A percentile compares a stretch with the other conserved stretches of the same genome.
phyloP scores from a whole-genome alignment of 257 asterid species.

The Knoxia roxburghii region DNA sequence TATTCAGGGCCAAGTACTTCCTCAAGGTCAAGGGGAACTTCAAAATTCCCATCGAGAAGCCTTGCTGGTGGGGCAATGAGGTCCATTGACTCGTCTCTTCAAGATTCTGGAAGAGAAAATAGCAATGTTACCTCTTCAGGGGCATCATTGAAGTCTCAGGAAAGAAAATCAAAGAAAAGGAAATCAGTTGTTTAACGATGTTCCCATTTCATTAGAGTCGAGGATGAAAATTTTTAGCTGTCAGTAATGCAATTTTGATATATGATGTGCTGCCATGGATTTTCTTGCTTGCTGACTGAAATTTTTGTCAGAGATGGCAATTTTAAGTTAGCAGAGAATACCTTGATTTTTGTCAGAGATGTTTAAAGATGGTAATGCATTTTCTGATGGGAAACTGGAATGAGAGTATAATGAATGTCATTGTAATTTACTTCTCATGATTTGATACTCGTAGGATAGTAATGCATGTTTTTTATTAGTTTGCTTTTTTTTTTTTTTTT shows the following conservation, averaged over 20 bases:
- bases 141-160: constrained; percentile 36
- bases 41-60: background rate
- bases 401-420: no score
- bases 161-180: constrained; percentile 43
- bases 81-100: constrained; percentile 26
- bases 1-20: background rate
- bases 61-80: background rate
- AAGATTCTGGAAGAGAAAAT: constrained; percentile 42
- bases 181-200: constrained; percentile 23
- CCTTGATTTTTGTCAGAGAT: no score
- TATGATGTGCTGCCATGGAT: background rate
- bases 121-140: constrained; percentile 48
- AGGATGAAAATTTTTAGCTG: background rate
- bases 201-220: background rate
- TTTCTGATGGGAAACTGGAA: no score
- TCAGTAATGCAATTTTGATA: background rate
- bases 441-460: no score
- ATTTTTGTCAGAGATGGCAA: no score
- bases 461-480: no score
- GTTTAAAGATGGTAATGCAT: no score
- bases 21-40: background rate
- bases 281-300: background rate
- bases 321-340: no score
- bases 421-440: no score
- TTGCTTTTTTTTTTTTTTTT: no score